These are phyloP conservation scores for Sporothrix mexicana DNA, from an alignment of 2,329 filamentous ascomycete genomes.

Conservation along the genomic window DNA sequence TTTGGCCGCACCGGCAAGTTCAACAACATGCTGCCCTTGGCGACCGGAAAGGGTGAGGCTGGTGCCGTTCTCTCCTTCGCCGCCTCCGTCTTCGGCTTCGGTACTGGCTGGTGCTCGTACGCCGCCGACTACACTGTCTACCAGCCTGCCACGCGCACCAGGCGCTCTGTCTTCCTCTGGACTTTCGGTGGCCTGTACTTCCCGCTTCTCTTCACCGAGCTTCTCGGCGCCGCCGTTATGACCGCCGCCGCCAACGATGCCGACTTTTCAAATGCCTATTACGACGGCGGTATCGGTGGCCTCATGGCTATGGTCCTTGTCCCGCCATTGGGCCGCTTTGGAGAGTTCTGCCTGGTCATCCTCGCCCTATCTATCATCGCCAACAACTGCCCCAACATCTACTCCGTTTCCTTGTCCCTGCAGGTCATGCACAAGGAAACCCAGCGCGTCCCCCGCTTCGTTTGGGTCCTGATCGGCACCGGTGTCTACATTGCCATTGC, in stretches of 20 bases:
- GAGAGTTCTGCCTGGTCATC: slow-evolving; percentile 54
- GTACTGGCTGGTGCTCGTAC: slow-evolving; percentile 70
- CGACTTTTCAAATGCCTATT: slow-evolving; percentile 56
- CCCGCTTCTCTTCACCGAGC: slow-evolving; percentile 74
- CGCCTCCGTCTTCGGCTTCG: slow-evolving; percentile 69
- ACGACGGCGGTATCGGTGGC: slow-evolving; percentile 52
- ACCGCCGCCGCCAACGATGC: slow-evolving; percentile 64
- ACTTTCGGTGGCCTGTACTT: slow-evolving; percentile 73
- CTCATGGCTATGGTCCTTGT: slow-evolving; percentile 55
- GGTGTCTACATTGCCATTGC: slow-evolving; percentile 65
- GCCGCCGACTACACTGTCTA: slow-evolving; percentile 64
- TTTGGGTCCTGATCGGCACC: slow-evolving; percentile 64
- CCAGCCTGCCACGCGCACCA: slow-evolving; percentile 53
- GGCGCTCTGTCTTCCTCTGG: slow-evolving; percentile 68
- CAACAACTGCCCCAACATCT: slow-evolving; percentile 51
- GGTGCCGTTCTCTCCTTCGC: slow-evolving; percentile 66
- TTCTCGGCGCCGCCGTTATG: slow-evolving; percentile 73
- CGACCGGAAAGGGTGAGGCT: slow-evolving; percentile 62
- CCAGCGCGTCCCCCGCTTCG: slow-evolving; percentile 59
- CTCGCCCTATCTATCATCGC: slow-evolving; percentile 54
- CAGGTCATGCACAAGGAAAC: slow-evolving; percentile 62
- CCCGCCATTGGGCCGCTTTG: slow-evolving; percentile 52
- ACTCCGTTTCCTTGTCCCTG: slow-evolving; percentile 48
- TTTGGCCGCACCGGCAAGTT: slow-evolving; percentile 56
- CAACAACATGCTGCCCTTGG: slow-evolving; percentile 53